phyloP scores from a whole-genome alignment of 768 basidiomycete species.

The Leccinellum albellum region DNA sequence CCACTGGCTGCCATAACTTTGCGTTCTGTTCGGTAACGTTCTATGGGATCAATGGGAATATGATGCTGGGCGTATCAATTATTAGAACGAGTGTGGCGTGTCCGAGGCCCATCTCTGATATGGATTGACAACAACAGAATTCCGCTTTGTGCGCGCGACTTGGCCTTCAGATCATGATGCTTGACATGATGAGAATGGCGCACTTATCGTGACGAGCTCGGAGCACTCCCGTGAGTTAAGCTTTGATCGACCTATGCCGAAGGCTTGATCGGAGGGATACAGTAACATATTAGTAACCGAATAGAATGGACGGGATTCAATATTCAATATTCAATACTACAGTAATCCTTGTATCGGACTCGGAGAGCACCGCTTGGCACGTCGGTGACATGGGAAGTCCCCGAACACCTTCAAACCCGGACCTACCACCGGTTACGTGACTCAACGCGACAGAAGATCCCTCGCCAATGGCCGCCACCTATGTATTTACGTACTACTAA shows the following conservation, averaged over 20 bases:
- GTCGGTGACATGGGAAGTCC: neutral
- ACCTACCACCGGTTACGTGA: neutral
- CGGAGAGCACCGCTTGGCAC: neutral
- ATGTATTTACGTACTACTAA: neutral
- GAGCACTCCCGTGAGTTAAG: no score
- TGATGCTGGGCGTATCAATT: neutral
- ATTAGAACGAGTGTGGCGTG: neutral
- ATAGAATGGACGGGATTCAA: neutral
- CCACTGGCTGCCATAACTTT: neutral
- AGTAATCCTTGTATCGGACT: no score
- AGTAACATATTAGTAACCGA: neutral
- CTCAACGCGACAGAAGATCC: neutral
- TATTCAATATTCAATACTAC: no score
- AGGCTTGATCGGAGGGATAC: neutral
- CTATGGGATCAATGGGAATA: neutral
- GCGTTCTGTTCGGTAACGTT: neutral
- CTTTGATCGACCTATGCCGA: no score
- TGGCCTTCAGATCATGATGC: neutral
- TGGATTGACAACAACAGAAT: neutral
- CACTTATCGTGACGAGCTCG: no score
- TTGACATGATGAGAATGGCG: neutral
- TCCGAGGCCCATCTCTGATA: neutral
- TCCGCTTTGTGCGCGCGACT: no score
- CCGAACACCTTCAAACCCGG: neutral
- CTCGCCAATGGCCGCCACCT: neutral